Conservation (phyloP, 768 basidiomycete genomes). For the Goffeauzyma gilvescens region DNA sequence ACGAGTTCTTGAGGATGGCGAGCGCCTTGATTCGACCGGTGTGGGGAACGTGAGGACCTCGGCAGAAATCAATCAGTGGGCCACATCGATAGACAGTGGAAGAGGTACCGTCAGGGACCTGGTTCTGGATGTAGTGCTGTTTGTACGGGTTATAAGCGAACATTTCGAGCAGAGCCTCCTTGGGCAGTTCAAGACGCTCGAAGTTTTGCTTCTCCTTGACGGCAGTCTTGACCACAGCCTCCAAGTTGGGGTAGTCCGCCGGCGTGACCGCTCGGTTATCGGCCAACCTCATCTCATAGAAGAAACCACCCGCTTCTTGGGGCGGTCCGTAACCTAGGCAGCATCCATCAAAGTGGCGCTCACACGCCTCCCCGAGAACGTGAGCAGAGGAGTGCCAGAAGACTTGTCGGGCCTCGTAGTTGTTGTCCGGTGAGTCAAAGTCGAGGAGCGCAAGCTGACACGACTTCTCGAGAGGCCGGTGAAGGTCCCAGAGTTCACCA, state of each 20-base stretch:
- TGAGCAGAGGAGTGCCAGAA: constrained; percentile 99
- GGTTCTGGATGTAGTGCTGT: constrained; percentile 79
- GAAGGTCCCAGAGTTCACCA: constrained; percentile 77
- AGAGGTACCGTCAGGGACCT: constrained; percentile 85
- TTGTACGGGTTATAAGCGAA: constrained; percentile 98
- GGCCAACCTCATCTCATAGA: constrained; percentile 87
- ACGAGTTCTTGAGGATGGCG: constrained; percentile 93
- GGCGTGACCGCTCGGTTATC: constrained; percentile 57
- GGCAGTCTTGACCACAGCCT: constrained; percentile 67
- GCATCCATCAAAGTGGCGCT: constrained; percentile 78
- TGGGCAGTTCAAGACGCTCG: constrained; percentile 77
- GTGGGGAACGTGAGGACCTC: constrained; percentile 94
- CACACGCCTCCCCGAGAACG: constrained; percentile 87
- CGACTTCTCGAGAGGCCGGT: constrained; percentile 73
- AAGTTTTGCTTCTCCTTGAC: constrained; percentile 96
- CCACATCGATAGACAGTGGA: constrained; percentile 98
- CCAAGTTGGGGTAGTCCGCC: constrained; percentile 68
- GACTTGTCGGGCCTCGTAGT: constrained; percentile 62
- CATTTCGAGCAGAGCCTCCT: constrained; percentile 92
- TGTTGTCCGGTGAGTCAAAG: constrained; percentile 43
- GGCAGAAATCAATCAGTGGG: constrained; percentile 91
- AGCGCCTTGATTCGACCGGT: constrained; percentile 95
- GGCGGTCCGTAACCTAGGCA: constrained; percentile 94
- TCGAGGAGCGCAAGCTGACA: constrained; percentile 68
- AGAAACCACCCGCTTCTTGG: constrained; percentile 83